Evolutionary conservation across 306 rosid species (phyloP), one percentile per base, ranked within the genome.

Genomic region (Aeschynomene evenia): DNA sequence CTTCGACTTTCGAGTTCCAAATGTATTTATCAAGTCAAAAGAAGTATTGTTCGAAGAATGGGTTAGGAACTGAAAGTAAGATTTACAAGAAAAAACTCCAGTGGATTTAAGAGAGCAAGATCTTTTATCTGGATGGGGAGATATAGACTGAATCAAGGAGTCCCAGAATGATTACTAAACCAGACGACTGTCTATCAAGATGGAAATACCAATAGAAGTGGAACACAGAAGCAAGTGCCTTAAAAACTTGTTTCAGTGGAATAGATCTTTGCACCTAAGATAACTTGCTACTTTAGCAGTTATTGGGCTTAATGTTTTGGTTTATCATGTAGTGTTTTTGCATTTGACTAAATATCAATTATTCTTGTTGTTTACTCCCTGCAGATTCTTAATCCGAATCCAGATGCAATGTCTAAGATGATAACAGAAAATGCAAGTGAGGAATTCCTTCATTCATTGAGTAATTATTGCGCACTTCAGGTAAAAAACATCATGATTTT

Each of bases 381-480:
- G 71, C 87, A 94, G 99, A 94, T 94, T 91, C 97, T 94, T 67
- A 94, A 94, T 87, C 99, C 99, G 48, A 94, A 94, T 75, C 99
- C 99, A 63, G 96, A 94, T 74, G 99, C 99, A 61, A 94, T 94
- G 99, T 84, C 99, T 70, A 91, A 88, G 85, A 84, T 94, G 92
- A 94, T 94, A 63, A 94, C 97, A 12, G 99, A 94, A 85, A 94
- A 94, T 82, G 97, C 99, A 12, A 94, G 99, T 4, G 99, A 94
- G 83, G 99, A 94, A 67, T 94, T 94, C 79, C 89, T 94, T 62
- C 70, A 84, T 69, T 81, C 96, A 2, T 74, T 94, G 80, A 94
- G 99, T 80, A 94, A 94, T 85, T 94, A 94, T 75, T 94, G 99
- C 72, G 96, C 97, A 23, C 99, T 94, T 82, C 99, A 94, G 97